Conservation (phyloP, 2,329 filamentous ascomycete species). For the Fusarium stilboides region DNA sequence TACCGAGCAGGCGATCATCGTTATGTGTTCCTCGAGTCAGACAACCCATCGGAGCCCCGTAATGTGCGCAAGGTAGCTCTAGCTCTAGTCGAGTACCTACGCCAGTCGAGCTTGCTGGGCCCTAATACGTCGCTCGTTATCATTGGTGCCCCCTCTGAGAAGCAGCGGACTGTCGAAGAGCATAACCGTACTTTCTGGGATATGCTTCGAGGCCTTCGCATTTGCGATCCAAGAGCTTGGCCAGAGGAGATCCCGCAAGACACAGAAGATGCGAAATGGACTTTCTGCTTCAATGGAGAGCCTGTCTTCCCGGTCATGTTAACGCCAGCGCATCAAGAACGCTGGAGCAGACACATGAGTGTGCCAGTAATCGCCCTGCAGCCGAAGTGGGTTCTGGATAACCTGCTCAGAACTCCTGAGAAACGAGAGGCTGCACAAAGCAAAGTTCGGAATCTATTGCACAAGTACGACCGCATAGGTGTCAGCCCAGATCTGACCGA, state of each 20-base stretch:
- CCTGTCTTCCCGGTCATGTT: constrained; percentile 12
- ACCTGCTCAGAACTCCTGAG: constrained; percentile 3
- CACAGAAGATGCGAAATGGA: constrained; percentile 5
- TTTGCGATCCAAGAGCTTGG: constrained; percentile 7
- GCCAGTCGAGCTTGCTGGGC: not conserved
- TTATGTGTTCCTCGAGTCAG: constrained; percentile 12
- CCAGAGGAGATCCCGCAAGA: constrained; percentile 6
- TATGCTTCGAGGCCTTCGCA: constrained; percentile 13
- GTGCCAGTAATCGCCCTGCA: not conserved
- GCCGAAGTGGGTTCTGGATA: constrained; percentile 13
- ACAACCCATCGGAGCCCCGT: constrained; percentile 1
- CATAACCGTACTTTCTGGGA: constrained; percentile 16
- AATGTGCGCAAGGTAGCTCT: constrained; percentile 8
- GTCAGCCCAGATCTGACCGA: constrained; percentile 10
- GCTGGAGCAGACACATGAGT: constrained; percentile 18
- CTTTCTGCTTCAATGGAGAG: constrained; percentile 12
- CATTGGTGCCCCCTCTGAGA: constrained; percentile 2
- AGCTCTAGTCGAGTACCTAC: constrained; percentile 8
- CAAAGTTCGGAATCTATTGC: constrained; percentile 7
- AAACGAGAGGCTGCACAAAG: constrained; percentile 10
- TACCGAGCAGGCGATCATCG: constrained; percentile 8
- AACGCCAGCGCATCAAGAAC: constrained; percentile 12
- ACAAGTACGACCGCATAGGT: constrained; percentile 3
- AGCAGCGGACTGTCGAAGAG: not conserved
- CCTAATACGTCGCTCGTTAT: constrained; percentile 7